A percentile compares a stretch with the other conserved stretches of the same genome.
phyloP scores from a whole-genome alignment of 1,284 basidiomycete species.

The Stygiomarasmius scandens region DNA sequence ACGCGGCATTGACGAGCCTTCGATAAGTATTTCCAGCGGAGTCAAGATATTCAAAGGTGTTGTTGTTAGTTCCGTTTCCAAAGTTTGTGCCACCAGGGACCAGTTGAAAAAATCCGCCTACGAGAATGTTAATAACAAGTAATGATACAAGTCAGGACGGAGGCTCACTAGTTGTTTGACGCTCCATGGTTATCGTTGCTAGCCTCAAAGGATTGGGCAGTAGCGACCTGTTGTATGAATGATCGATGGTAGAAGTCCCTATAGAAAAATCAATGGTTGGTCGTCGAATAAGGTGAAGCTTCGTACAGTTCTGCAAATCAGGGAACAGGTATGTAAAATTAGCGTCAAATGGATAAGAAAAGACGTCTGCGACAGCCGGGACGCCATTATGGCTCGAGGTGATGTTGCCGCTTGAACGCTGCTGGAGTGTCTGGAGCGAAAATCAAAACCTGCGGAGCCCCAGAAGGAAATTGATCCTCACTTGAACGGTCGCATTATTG shows the following conservation, averaged over 20 bases:
- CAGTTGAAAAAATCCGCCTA: conserved; percentile 58
- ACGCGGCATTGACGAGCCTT: conserved; percentile 59
- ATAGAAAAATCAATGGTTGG: neutral
- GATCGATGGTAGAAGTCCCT: conserved; percentile 19
- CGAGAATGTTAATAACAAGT: conserved; percentile 1
- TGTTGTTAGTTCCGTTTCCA: conserved; percentile 72
- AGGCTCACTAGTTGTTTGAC: conserved; percentile 37
- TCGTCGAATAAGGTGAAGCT: no score
- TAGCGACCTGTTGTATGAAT: conserved; percentile 19
- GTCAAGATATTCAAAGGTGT: conserved; percentile 67
- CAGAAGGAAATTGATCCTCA: conserved; percentile 25
- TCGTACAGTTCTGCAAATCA: conserved; percentile 14
- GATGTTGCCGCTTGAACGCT: conserved; percentile 24
- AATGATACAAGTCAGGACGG: no score
- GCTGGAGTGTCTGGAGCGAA: conserved; percentile 21
- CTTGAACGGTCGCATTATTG: conserved; percentile 42
- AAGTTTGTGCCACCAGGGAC: conserved; percentile 51
- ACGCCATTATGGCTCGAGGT: conserved; percentile 30
- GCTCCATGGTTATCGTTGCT: conserved; percentile 13
- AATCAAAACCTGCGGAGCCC: neutral
- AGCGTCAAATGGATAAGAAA: conserved; percentile 29
- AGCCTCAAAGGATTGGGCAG: conserved; percentile 18
- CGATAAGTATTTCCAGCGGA: conserved; percentile 61
- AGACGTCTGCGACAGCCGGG: conserved; percentile 25
- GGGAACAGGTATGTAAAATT: conserved; percentile 19